Evolutionary conservation across 768 basidiomycete genomes (phyloP), one percentile per base, ranked within the genome.

Genomic region (Clitopilus passeckerianus): DNA sequence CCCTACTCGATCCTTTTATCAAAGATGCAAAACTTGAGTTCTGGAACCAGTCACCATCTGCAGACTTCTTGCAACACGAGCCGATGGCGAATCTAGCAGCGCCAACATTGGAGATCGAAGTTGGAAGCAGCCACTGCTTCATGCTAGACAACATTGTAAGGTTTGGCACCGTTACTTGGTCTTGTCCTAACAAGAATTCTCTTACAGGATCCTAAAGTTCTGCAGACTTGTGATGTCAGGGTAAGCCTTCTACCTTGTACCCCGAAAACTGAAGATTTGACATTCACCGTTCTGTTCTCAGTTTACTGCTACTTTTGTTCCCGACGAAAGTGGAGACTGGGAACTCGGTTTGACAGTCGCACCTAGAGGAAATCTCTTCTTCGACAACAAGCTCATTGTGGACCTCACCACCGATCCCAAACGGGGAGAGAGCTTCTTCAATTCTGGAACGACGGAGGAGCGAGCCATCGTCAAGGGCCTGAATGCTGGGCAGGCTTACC

Each of bases 261-360:
- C 18, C n/a, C n/a, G n/a, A n/a, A n/a, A n/a, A n/a, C 54, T n/a
- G 15, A 27, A 23, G 20, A 41, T 41, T 41, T 41, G 37, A 41
- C 34, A 54, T 22, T 46, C 53, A 57, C 9, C 60, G 53, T 27
- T 43, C 34, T 8, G 50, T 57, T 1, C 27, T 30, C 41, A 80
- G 78, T 78, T 75, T 54, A 71, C 73, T 6, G 69, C 78, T 6
- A 75, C 66, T 33, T 81, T 85, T 68, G 69, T 72, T 30, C 84
- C 83, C 35, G 75, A 84, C 65, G 75, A 83, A 74, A 68, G 76
- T 67, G 75, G 82, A 22, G 74, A 83, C 65, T 77, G 80, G 74
- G 78, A 82, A 57, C 69, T 87, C 53, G 79, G 78, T 2, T 65
- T 81, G 57, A 77, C 69, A 63, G 62, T 78, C 53, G 75, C 78